A percentile compares a stretch with the other conserved stretches of the same genome.
Evolutionary conservation across 2,329 filamentous ascomycete species (phyloP).

Genomic region (Arthrobotrys entomopaga): DNA sequence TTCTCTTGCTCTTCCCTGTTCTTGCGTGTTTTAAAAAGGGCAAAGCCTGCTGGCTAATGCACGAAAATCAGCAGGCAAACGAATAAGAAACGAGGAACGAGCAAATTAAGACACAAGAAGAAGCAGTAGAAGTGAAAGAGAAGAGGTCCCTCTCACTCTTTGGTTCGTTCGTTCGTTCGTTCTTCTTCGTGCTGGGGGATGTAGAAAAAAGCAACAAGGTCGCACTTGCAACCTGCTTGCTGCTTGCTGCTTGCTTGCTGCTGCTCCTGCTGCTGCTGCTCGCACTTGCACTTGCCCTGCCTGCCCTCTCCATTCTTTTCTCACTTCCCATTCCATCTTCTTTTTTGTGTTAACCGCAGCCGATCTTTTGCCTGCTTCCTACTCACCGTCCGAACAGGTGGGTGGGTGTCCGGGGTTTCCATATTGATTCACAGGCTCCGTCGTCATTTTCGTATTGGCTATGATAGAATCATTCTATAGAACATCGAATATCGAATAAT

Average conservation of each 20-base stretch:
- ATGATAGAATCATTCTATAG: background rate
- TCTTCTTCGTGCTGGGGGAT: background rate
- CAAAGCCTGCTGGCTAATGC: constrained; percentile 56
- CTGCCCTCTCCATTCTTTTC: too few relatives aligned
- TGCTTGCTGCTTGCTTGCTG: background rate
- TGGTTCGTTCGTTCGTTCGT: background rate
- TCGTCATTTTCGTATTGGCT: constrained; percentile 22
- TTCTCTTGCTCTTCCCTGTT: constrained; percentile 53
- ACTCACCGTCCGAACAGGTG: background rate
- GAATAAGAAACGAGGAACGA: constrained; percentile 56
- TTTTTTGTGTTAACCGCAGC: constrained; percentile 10
- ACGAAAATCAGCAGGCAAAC: constrained; percentile 56
- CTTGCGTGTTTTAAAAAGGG: constrained; percentile 56
- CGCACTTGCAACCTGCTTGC: constrained; percentile 28
- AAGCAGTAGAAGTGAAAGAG: constrained; percentile 8
- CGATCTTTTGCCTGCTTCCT: constrained; percentile 22
- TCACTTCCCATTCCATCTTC: constrained; percentile 12
- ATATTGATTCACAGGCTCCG: constrained; percentile 15
- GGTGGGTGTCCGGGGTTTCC: background rate
- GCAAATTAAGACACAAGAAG: constrained; percentile 53
- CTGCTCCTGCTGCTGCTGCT: too few relatives aligned
- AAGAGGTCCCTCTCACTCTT: constrained; percentile 2
- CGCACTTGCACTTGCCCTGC: background rate
- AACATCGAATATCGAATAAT: constrained; percentile 5
- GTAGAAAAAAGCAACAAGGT: constrained; percentile 42